These are phyloP conservation scores for Cryptosporidium sp. DNA, from an alignment of 169 alveolate genomes.

Conservation along the genomic window DNA sequence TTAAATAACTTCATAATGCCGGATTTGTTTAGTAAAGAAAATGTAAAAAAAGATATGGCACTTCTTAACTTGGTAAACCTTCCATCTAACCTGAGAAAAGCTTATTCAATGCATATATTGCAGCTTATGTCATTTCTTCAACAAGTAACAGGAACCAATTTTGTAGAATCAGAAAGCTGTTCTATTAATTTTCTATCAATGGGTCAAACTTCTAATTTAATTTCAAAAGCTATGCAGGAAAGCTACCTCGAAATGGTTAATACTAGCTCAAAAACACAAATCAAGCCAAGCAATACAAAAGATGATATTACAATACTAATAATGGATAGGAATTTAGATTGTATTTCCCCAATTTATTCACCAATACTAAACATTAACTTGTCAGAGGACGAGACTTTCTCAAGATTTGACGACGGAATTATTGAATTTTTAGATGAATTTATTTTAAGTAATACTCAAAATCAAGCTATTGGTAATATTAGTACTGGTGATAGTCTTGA, in stretches of 20 bases:
- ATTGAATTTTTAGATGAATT: slow-evolving; percentile 40
- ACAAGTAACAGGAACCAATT: not conserved
- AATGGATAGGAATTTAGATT: slow-evolving; percentile 60
- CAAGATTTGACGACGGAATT: slow-evolving; percentile 32
- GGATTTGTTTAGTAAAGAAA: slow-evolving; percentile 33
- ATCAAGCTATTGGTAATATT: not conserved
- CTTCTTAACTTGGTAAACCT: slow-evolving; percentile 16
- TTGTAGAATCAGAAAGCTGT: not conserved
- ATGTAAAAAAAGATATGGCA: slow-evolving; percentile 6
- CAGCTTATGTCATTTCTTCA: slow-evolving; percentile 27
- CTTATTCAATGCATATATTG: slow-evolving; percentile 26
- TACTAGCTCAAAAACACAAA: not conserved
- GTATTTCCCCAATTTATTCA: slow-evolving; percentile 40
- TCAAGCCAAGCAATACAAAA: not conserved
- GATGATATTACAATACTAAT: slow-evolving; percentile 8
- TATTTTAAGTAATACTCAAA: not conserved
- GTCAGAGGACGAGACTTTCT: not conserved
- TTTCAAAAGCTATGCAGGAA: slow-evolving; percentile 1
- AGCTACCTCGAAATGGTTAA: slow-evolving; percentile 10
- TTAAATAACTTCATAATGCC: slow-evolving; percentile 21
- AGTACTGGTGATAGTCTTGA: not conserved
- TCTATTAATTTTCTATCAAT: slow-evolving; percentile 12
- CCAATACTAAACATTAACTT: slow-evolving; percentile 25
- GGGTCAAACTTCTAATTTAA: slow-evolving; percentile 21
- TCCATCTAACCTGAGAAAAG: not conserved